Percentiles rank a stretch among this genome's conserved stretches.
Evolutionary conservation across 2,329 filamentous ascomycete species (phyloP).

Genomic region (Fusarium secorum): DNA sequence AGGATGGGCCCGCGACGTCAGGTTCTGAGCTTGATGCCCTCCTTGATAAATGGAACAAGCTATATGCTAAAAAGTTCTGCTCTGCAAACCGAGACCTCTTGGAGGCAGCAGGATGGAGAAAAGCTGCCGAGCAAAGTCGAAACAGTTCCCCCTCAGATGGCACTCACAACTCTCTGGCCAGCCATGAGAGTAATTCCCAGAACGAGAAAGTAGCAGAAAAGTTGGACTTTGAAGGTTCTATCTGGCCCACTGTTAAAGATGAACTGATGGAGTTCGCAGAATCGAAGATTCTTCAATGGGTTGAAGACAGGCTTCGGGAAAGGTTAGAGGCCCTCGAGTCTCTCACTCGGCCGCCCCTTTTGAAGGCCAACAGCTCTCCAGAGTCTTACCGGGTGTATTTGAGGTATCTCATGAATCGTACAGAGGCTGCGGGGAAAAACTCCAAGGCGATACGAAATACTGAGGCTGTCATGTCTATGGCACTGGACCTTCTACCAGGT

Average conservation of each 20-base stretch:
- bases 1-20: accelerated
- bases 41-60: accelerated
- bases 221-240: neutral
- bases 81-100: accelerated
- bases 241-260: neutral
- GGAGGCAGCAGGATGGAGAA: neutral
- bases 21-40: neutral
- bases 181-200: accelerated
- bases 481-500: neutral
- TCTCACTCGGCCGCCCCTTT: neutral
- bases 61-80: neutral
- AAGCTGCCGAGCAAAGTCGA: neutral
- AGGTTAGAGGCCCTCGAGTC: neutral
- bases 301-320: neutral
- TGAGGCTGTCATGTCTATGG: constrained; percentile 2
- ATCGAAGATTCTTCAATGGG: neutral
- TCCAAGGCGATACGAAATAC: accelerated
- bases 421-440: neutral
- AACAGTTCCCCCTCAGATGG: accelerated
- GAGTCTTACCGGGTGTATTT: neutral
- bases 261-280: neutral
- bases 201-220: accelerated
- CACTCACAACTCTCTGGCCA: neutral
- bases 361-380: neutral
- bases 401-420: neutral